Evolutionary conservation across 148 eudicot genomes (phyloP).

Genomic region (Spergularia marina): DNA sequence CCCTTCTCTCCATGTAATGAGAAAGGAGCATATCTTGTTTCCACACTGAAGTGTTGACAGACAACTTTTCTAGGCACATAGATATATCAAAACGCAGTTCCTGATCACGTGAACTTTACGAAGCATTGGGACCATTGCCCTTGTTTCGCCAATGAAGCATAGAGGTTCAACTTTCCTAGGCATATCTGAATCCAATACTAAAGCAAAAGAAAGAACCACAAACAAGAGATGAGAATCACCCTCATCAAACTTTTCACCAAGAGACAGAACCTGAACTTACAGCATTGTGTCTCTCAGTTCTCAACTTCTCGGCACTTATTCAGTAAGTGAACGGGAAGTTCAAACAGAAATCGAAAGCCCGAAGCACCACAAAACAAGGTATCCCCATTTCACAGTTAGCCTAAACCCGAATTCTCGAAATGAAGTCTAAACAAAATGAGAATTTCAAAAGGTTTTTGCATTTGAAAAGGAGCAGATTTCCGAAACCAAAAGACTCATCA

Average conservation of each 20-base stretch:
- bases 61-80: too few species aligned
- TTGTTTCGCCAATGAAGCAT: too few species aligned
- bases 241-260: not conserved
- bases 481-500: not conserved
- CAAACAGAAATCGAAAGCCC: not conserved
- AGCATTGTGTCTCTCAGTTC: not conserved
- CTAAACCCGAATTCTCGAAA: not conserved
- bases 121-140: too few species aligned
- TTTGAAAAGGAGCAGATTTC: not conserved
- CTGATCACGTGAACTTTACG: too few species aligned
- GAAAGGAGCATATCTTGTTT: too few species aligned
- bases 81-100: too few species aligned
- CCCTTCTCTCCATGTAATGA: too few species aligned
- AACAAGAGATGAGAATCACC: not conserved
- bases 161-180: not conserved
- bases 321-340: not conserved
- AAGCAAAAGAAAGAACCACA: not conserved
- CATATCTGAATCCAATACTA: constrained; percentile 1
- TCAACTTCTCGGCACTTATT: not conserved
- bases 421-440: not conserved
- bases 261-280: not conserved
- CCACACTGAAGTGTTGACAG: too few species aligned
- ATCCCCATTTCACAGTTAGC: not conserved
- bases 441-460: not conserved
- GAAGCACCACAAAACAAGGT: constrained; percentile 4